A percentile compares a stretch with the other conserved stretches of the same genome.
These are phyloP conservation scores for Pseudogymnoascus sp. DNA, from an alignment of 2,329 filamentous ascomycete genomes.

Conservation along the genomic window DNA sequence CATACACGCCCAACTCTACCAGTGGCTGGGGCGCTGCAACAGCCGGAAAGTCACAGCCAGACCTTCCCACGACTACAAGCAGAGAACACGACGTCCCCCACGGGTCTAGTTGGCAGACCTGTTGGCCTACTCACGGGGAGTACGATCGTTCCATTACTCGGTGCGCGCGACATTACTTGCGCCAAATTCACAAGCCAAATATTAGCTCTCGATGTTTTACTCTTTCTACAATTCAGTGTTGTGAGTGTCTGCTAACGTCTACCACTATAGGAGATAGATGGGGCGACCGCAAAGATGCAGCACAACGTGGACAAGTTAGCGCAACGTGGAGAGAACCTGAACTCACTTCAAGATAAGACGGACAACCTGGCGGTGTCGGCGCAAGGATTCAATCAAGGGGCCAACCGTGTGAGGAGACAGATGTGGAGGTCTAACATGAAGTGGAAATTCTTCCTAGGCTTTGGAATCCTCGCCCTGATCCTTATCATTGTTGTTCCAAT, in stretches of 20 bases:
- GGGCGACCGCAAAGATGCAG: slow-evolving; percentile 89
- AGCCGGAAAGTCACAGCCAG: background rate
- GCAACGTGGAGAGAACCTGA: slow-evolving; percentile 81
- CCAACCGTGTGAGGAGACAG: slow-evolving; percentile 91
- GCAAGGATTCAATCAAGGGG: slow-evolving; percentile 90
- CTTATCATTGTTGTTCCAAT: slow-evolving; percentile 90
- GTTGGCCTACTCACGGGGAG: background rate
- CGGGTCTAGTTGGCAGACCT: background rate
- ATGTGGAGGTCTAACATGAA: slow-evolving; percentile 99
- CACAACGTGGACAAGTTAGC: slow-evolving; percentile 97
- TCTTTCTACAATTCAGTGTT: background rate
- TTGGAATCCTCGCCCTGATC: slow-evolving; percentile 84
- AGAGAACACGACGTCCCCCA: too few species aligned
- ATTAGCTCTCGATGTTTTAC: background rate
- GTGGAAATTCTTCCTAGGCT: too few species aligned
- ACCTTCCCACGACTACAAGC: background rate
- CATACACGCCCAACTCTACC: background rate
- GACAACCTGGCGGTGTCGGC: slow-evolving; percentile 89
- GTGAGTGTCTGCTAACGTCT: background rate
- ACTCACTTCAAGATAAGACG: slow-evolving; percentile 87
- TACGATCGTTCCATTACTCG: background rate
- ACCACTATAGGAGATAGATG: slow-evolving; percentile 81
- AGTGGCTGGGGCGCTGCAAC: background rate
- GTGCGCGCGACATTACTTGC: background rate
- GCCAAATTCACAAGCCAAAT: background rate